phyloP scores from a whole-genome alignment of 176 grass and related monocot genomes.

The Otatea glauca region DNA sequence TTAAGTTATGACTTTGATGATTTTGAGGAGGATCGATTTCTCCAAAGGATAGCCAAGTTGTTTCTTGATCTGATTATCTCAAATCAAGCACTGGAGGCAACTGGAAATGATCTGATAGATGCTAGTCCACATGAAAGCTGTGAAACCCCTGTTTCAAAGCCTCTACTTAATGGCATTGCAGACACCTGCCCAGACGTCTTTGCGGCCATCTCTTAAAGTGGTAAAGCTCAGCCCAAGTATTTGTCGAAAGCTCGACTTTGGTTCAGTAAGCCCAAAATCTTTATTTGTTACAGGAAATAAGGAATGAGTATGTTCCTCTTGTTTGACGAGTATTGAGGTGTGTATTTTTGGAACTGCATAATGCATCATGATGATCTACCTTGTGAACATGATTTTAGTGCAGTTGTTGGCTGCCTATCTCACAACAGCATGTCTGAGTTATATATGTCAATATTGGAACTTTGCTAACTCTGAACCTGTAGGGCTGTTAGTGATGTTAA shows the following conservation, averaged over 20 bases:
- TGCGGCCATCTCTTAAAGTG: slow-evolving; percentile 34
- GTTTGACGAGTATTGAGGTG: not conserved
- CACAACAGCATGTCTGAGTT: not conserved
- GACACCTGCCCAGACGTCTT: slow-evolving; percentile 63
- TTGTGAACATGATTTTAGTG: not conserved
- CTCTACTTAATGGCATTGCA: slow-evolving; percentile 54
- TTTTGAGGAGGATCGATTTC: slow-evolving; percentile 37
- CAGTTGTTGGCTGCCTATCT: not conserved
- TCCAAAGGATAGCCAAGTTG: slow-evolving; percentile 42
- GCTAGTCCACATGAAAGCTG: slow-evolving; percentile 25
- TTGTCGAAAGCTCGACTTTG: slow-evolving; percentile 73
- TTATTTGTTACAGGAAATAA: slow-evolving; percentile 15
- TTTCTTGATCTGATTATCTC: slow-evolving; percentile 60
- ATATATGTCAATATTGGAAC: slow-evolving; percentile 29
- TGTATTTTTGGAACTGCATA: slow-evolving; percentile 13
- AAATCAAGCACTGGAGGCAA: slow-evolving; percentile 42
- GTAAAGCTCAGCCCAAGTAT: slow-evolving; percentile 49
- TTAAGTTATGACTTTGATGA: slow-evolving; percentile 36
- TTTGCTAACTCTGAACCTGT: slow-evolving; percentile 46
- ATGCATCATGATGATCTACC: not conserved
- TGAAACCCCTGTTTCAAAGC: slow-evolving; percentile 52
- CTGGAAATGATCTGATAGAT: slow-evolving; percentile 13
- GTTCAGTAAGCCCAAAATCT: slow-evolving; percentile 21
- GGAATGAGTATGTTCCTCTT: not conserved
- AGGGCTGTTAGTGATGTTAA: slow-evolving; percentile 32